Percentiles rank a stretch among this genome's conserved stretches.
Conservation (phyloP, 208 protist species). For the Acanthamoeba triangularis region DNA sequence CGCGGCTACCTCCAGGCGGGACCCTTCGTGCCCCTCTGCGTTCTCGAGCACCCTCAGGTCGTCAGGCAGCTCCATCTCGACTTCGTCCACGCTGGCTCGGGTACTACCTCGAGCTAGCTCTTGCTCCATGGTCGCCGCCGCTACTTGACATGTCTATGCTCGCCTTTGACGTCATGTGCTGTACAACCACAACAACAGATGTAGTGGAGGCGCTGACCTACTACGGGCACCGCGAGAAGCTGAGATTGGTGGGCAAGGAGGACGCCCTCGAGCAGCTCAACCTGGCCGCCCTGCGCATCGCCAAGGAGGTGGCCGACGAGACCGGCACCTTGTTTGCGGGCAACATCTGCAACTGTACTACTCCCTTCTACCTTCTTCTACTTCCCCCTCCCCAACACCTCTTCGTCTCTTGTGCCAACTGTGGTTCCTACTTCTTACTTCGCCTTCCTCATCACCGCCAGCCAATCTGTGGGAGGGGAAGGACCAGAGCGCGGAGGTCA, state of each 20-base stretch:
- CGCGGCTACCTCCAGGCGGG: conserved; percentile 73
- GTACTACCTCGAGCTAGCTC: neutral
- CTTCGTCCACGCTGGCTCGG: conserved; percentile 64
- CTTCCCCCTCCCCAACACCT: no score
- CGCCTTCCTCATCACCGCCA: no score
- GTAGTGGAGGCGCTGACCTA: conserved; percentile 71
- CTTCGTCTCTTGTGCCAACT: no score
- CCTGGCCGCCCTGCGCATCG: conserved; percentile 51
- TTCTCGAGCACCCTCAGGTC: conserved; percentile 49
- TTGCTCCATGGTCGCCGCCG: no score
- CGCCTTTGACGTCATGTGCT: neutral
- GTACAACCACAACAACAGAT: neutral
- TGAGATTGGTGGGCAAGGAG: conserved; percentile 68
- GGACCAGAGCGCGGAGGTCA: conserved; percentile 23
- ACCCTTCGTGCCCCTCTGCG: conserved; percentile 67
- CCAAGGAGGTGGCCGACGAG: conserved; percentile 54
- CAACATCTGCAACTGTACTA: conserved; percentile 62
- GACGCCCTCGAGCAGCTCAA: conserved; percentile 67
- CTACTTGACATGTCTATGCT: neutral
- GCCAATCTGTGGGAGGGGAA: conserved; percentile 39
- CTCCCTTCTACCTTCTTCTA: no score
- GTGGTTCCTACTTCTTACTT: no score
- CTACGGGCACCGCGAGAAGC: conserved; percentile 68
- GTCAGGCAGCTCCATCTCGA: conserved; percentile 56
- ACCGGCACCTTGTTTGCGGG: conserved; percentile 38